These are phyloP conservation scores for Apophysomyces ossiformis DNA, from an alignment of 371 early-diverging fungal species.

Conservation along the genomic window DNA sequence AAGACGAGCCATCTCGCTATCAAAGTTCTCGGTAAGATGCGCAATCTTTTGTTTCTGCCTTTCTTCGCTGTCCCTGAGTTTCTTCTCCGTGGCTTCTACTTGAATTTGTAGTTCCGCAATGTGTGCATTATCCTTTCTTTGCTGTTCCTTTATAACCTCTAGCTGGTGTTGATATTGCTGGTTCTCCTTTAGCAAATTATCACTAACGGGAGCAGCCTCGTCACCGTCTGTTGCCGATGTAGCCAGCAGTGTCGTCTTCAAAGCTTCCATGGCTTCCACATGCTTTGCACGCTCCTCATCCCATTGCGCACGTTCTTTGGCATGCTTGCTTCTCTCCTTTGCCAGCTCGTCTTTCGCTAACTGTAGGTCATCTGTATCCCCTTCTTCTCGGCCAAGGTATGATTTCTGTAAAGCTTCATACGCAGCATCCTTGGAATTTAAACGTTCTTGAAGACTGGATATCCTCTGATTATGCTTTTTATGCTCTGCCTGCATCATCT, in stretches of 20 bases:
- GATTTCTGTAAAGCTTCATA: slow-evolving; percentile 22
- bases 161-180: slow-evolving; percentile 8
- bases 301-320: slow-evolving; percentile 13
- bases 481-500: slow-evolving; percentile 29
- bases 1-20: slow-evolving; percentile 17
- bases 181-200: neutral
- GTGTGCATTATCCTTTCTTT: slow-evolving; percentile 24
- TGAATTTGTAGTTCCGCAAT: slow-evolving; percentile 37
- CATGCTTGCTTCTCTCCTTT: slow-evolving; percentile 12
- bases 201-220: neutral
- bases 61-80: slow-evolving; percentile 2
- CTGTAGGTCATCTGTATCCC: slow-evolving; percentile 20
- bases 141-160: slow-evolving; percentile 10
- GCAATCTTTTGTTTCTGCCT: slow-evolving; percentile 2
- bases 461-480: slow-evolving; percentile 36
- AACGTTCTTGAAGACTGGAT: slow-evolving; percentile 31
- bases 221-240: neutral
- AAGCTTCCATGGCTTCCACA: neutral
- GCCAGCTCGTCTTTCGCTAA: slow-evolving; percentile 20
- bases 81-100: neutral
- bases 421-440: slow-evolving; percentile 34
- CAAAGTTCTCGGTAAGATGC: slow-evolving; percentile 5
- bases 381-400: neutral
- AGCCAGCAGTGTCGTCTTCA: neutral
- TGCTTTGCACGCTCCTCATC: slow-evolving; percentile 4